Conservation (phyloP, 1,284 basidiomycete species). For the Neonothopanus nambi region DNA sequence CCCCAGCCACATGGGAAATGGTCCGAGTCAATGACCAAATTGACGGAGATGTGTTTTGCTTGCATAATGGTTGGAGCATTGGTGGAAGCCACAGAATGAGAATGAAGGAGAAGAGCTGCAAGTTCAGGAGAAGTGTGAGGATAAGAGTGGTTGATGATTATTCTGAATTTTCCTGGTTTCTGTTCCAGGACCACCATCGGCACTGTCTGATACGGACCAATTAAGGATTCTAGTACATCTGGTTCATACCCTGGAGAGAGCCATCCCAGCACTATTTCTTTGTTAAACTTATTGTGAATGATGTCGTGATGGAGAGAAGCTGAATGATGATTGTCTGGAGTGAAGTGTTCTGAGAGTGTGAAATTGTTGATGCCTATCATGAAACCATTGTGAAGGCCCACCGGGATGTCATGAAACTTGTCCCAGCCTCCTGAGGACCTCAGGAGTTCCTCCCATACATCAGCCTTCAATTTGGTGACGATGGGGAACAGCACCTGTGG, state of each 20-base stretch:
- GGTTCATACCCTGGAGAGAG: neutral
- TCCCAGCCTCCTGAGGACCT: neutral
- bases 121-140: neutral
- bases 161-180: neutral
- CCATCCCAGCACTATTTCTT: neutral
- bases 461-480: neutral
- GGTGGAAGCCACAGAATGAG: no score
- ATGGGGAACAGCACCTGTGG: neutral
- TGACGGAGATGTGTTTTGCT: neutral
- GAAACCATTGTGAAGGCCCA: conserved; percentile 5
- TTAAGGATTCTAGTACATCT: neutral
- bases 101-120: no score
- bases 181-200: conserved; percentile 2
- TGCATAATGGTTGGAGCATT: no score
- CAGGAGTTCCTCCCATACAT: neutral
- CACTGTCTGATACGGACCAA: conserved; percentile 2
- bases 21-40: conserved; percentile 9
- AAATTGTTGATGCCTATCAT: neutral
- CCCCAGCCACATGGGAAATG: conserved; percentile 9
- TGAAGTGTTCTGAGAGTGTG: neutral
- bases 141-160: conserved; percentile 9
- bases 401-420: neutral
- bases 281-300: neutral
- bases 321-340: conserved; percentile 7
- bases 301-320: neutral